Percentiles rank a stretch among this genome's conserved stretches.
phyloP scores from a whole-genome alignment of 495 filamentous ascomycete species.

The Stereocaulon alpinum region DNA sequence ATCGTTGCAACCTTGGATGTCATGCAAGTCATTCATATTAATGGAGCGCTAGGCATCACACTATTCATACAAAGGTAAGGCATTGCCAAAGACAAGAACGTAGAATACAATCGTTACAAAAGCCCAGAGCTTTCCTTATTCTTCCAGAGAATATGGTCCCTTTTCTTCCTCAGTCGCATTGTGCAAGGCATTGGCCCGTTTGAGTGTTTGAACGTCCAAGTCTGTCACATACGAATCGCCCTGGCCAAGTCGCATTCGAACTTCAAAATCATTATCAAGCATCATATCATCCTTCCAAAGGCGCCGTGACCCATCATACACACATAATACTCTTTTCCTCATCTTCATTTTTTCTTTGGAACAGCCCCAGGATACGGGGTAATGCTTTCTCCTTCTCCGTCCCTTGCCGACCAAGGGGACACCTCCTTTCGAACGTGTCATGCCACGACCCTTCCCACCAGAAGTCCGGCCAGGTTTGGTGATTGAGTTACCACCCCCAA shows the following conservation, averaged over 20 bases:
- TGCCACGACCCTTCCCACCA: constrained; percentile 32
- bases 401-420: constrained; percentile 51
- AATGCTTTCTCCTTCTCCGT: constrained; percentile 82
- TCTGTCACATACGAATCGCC: constrained; percentile 74
- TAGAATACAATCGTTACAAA: constrained; percentile 6
- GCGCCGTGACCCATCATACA: constrained; percentile 80
- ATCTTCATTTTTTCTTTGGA: constrained; percentile 85
- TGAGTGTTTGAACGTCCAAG: constrained; percentile 82
- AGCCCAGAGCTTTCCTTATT: background rate
- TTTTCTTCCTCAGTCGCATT: constrained; percentile 72
- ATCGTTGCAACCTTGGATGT: background rate
- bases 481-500: constrained; percentile 41
- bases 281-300: constrained; percentile 99
- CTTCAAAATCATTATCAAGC: constrained; percentile 90
- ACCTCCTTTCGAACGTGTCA: constrained; percentile 43
- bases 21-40: constrained; percentile 1
- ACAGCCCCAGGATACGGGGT: constrained; percentile 87
- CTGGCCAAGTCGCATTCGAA: constrained; percentile 64
- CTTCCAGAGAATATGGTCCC: constrained; percentile 57
- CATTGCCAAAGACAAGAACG: background rate
- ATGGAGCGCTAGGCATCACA: constrained; percentile 3
- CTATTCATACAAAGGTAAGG: constrained; percentile 3
- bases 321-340: constrained; percentile 90
- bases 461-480: constrained; percentile 33
- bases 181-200: constrained; percentile 71